Base-by-base conservation (phyloP, 768 basidiomycete genomes). In the Vishniacozyma victoriae region DNA sequence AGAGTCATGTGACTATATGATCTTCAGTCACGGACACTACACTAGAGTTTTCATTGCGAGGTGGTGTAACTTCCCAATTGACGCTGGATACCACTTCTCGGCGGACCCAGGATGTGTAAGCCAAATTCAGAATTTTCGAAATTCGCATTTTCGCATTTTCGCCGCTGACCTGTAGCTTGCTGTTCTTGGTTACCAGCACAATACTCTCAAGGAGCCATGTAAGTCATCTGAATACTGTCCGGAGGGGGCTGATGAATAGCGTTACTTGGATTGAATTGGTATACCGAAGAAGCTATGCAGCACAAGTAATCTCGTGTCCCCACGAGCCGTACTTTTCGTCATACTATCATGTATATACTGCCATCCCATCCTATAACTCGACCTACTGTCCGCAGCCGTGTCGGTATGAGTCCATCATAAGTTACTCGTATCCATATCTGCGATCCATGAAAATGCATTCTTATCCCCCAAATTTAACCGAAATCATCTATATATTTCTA, bases 121-220 rank as follows among this genome's bases (percentile, higher is more conserved):
- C 67, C 7, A 11, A 31, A 41, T 45, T 35, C 3, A 46, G 36
- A 41, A 11, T n/a, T n/a, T n/a, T n/a, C n/a, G n/a, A 43, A 33
- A n/a, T 9, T 33, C 29, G 9, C 9, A 9, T 33, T n/a, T 33
- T 33, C 29, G 4, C 51, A 40, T 25, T 14, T 20, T 20, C 44
- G 43, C 59, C 55, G 40, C 38, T 35, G 18, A 31, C 12, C 0
- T 39, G 3, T 35, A 88, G 87, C 78, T 90, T 46, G 80, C 85
- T 13, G 78, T 90, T 18, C 75, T 92, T 20, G 79, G 85, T 22
- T 93, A 95, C 71, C 88, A 89, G 59, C 90, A 92, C 73, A 76
- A 77, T 54, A 81, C 79, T 22, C 75, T 91, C 18, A 78, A 78
- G 18, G 89, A 92, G 71, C 87, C 89, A 27, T 67, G 66, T 60